Base-by-base conservation (phyloP, 73 alveolate genomes). In the Paramecium sonneborni region DNA sequence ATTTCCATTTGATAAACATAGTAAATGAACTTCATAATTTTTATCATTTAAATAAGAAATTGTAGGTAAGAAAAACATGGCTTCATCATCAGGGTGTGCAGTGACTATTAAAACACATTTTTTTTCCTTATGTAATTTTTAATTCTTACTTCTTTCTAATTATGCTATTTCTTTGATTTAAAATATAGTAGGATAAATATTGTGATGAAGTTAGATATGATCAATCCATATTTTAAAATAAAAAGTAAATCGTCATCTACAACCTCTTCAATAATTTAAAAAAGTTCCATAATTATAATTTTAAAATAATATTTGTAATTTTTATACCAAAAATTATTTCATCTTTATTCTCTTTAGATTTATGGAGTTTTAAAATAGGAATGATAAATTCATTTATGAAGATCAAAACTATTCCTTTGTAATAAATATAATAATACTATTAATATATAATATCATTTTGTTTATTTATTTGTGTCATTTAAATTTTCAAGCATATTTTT, bases 11-110 rank as follows among this genome's bases (percentile, higher is more conserved):
- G 99, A 93, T 55, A 97, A 92, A 38, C 99, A 97, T 48, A 97
- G 69, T 37, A 97, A 92, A 92, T 95, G 95, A 44, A 95, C 20
- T 38, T 85, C 69, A 34, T 92, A 76, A 58, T 95, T 94, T 18
- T 85, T 32, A 11, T 90, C 57, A 32, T 86, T 76, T 76, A 96
- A 86, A 24, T 95, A 67, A 56, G 62, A 18, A 88, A 96, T 95
- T 57, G 99, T 94, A n/a, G 99, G 99, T 10, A 97, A 85, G 93
- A 96, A 97, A 93, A 96, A 98, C 99, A 98, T 97, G 23, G 96
- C 94, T 94, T 98, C 99, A 92, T 98, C 99, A 85, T 97, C 99
- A 38, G 99, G 99, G 92, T 98, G 99, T 11, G 99, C 99, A 48
- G 96, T 96, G 9, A 98, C 96, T 41, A 97, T 48, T 14, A 97